phyloP scores from a whole-genome alignment of 2,329 filamentous ascomycete species.

The Hortaea sp. region DNA sequence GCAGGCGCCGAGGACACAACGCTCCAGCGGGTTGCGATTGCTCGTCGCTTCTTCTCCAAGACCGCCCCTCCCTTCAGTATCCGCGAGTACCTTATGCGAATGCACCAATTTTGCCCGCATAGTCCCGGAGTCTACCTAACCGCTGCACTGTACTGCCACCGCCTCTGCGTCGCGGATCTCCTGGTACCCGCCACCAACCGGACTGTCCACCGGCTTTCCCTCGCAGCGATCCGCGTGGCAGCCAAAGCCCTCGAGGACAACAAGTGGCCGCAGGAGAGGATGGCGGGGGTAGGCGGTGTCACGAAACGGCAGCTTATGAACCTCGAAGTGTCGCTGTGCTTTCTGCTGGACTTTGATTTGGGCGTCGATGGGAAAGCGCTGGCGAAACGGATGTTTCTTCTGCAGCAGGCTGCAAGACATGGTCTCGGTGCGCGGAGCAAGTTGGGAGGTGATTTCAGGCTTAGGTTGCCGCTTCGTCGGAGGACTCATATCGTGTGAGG shows the following conservation, averaged over 20 bases:
- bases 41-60: constrained; percentile 88
- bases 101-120: constrained; percentile 88
- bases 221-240: constrained; percentile 76
- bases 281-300: constrained; percentile 82
- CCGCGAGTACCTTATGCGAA: constrained; percentile 72
- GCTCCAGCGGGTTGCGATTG: constrained; percentile 74
- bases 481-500: neutral
- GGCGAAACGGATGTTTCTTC: constrained; percentile 23
- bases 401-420: constrained; percentile 24
- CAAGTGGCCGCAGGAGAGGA: constrained; percentile 71
- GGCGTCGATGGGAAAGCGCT: constrained; percentile 22
- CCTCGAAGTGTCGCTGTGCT: constrained; percentile 65
- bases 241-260: constrained; percentile 95
- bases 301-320: constrained; percentile 69
- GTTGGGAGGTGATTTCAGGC: constrained; percentile 22
- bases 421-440: constrained; percentile 13
- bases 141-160: constrained; percentile 79
- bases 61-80: constrained; percentile 71
- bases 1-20: constrained; percentile 62
- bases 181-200: constrained; percentile 70
- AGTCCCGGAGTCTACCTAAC: constrained; percentile 89
- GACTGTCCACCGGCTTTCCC: constrained; percentile 76
- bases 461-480: constrained; percentile 19
- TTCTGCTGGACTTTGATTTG: constrained; percentile 71
- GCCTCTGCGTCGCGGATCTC: constrained; percentile 62